phyloP scores from a whole-genome alignment of 306 rosid genomes.

The Fragaria nilgerrensis region DNA sequence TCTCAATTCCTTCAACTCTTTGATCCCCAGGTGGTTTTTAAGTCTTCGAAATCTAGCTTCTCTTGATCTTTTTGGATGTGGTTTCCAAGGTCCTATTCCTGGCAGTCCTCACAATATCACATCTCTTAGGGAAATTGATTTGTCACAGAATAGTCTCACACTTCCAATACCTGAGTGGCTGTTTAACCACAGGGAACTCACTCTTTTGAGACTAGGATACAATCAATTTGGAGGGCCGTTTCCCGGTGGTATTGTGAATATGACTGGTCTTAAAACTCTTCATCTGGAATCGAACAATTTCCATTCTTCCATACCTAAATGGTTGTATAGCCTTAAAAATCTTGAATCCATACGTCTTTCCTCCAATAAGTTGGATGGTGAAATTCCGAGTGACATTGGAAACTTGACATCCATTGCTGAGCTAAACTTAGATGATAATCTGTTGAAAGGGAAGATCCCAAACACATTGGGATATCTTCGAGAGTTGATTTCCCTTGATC shows the following conservation, averaged over 20 bases:
- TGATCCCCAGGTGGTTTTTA: slow-evolving; percentile 9
- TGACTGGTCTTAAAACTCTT: not conserved
- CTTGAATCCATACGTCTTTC: not conserved
- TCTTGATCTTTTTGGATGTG: not conserved
- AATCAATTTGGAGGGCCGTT: not conserved
- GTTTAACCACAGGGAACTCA: not conserved
- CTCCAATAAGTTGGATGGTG: not conserved
- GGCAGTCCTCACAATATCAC: slow-evolving; percentile 9
- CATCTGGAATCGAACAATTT: not conserved
- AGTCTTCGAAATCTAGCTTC: slow-evolving; percentile 10
- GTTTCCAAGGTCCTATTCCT: slow-evolving; percentile 18
- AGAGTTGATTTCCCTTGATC: not conserved
- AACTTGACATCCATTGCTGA: too few relatives aligned
- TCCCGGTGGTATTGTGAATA: not conserved
- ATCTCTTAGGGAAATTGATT: not conserved
- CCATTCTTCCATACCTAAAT: slow-evolving; percentile 17
- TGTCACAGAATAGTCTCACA: not conserved
- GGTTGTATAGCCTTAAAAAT: not conserved
- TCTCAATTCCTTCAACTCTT: not conserved
- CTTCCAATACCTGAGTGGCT: not conserved
- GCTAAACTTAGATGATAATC: too few relatives aligned
- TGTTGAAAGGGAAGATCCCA: not conserved
- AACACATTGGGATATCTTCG: not conserved
- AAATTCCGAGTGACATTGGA: too few relatives aligned
- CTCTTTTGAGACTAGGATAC: not conserved